Base-by-base conservation (phyloP, 208 protist species). In the Trypanosoma rangeli region DNA sequence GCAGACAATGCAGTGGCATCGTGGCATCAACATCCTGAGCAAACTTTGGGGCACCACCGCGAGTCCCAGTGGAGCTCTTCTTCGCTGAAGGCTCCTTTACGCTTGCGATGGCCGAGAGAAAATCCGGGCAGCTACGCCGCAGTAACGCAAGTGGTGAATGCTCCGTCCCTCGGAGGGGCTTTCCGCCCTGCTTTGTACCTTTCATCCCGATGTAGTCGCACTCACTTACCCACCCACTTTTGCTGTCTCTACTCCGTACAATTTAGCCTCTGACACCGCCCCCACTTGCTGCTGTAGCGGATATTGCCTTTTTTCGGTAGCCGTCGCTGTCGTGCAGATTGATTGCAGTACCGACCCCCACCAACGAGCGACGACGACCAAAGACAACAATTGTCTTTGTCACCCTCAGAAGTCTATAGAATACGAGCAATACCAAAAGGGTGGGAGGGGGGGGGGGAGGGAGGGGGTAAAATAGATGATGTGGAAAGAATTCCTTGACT, bases 101-200 rank as follows among this genome's bases (percentile, higher is more conserved):
- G 4, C 26, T 56, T n/a, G 56, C 49, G 13, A 72, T 35, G 5
- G 67, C 55, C 4, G 67, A 56, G 37, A 64, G 35, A 9, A 72
- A 46, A 18, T 58, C 48, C 10, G 58, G 67, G 29, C 20, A 59
- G 18, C 48, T 49, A 0, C 46, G 44, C 24, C 33, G 58, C 26
- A 72, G 31, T 8, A 64, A 5, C 7, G 56, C n/a, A 16, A 72
- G 44, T 1, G 56, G 29, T 20, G 57, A 64, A 13, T 46, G 12
- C 20, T 64, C 44, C 56, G 31, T 39, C 24, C 33, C 46, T n/a
- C 28, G 7, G 31, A n/a, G 8, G 18, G 33, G 4, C 26, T 63
- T 70, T 42, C 42, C 39, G 24, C 28, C 31, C 28, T 54, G 26
- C 22, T 70, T 63, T 55, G 37, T n/a, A 18, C 55, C 65, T 29